Conservation (phyloP, 2,329 filamentous ascomycete genomes). For the Albophoma yamanashiensis region DNA sequence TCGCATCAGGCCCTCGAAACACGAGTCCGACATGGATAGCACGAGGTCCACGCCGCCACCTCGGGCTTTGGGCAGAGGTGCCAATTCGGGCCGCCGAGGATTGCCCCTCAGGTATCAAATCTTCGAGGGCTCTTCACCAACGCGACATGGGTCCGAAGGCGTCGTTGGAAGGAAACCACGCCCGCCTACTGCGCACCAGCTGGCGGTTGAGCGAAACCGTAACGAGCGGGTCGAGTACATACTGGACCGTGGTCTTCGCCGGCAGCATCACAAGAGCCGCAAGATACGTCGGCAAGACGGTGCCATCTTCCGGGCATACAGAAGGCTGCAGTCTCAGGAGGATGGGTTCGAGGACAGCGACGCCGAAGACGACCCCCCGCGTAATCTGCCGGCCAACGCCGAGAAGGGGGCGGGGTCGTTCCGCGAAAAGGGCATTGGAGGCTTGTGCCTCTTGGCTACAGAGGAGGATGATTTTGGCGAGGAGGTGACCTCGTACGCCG, state of each 20-base stretch:
- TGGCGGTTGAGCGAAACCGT: constrained; percentile 70
- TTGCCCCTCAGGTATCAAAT: constrained; percentile 46
- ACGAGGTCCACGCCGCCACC: constrained; percentile 32
- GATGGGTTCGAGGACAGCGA: constrained; percentile 54
- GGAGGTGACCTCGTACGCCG: constrained; percentile 55
- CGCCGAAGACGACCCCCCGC: constrained; percentile 35
- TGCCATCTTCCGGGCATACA: constrained; percentile 54
- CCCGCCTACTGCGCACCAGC: constrained; percentile 70
- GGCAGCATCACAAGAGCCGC: constrained; percentile 52
- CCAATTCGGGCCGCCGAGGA: constrained; percentile 10
- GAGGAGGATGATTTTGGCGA: constrained; percentile 71
- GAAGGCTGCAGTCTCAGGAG: constrained; percentile 45
- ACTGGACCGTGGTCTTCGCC: constrained; percentile 62
- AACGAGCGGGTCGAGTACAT: constrained; percentile 74
- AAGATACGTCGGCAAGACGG: constrained; percentile 54
- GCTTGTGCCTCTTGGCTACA: constrained; percentile 46
- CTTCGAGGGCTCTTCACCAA: constrained; percentile 50
- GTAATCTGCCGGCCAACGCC: constrained; percentile 17
- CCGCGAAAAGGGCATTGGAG: constrained; percentile 49
- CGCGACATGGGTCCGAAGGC: constrained; percentile 41
- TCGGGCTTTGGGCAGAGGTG: constrained; percentile 15
- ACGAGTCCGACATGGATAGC: constrained; percentile 38
- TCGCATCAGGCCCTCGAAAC: constrained; percentile 51
- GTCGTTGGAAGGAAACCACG: constrained; percentile 54
- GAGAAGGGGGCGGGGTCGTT: constrained; percentile 28